phyloP scores from a whole-genome alignment of 2,329 filamentous ascomycete species.

The Fusarium sp. region DNA sequence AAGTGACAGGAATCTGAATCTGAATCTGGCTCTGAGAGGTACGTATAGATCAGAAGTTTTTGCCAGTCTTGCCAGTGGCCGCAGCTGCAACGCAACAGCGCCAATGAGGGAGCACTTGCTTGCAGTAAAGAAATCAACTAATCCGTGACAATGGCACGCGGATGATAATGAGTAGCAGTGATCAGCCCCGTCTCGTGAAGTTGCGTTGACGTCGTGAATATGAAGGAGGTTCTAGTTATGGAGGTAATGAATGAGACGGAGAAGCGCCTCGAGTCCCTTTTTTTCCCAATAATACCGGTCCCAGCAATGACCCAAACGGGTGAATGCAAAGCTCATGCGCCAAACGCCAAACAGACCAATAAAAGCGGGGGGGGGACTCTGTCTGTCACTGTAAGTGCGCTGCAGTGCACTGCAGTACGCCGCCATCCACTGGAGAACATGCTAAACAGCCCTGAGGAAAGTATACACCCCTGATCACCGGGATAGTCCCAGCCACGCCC shows the following conservation, averaged over 20 bases:
- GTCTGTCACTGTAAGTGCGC: conserved; percentile 34
- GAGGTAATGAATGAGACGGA: conserved; percentile 48
- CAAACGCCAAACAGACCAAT: conserved; percentile 44
- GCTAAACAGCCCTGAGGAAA: conserved; percentile 12
- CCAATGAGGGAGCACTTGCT: conserved; percentile 32
- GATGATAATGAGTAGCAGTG: conserved; percentile 29
- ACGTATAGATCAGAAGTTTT: conserved; percentile 51
- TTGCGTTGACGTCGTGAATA: conserved; percentile 32
- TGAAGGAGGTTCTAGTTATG: conserved; percentile 24
- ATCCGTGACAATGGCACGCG: conserved; percentile 2
- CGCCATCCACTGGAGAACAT: conserved; percentile 25
- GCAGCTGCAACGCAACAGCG: conserved; percentile 41
- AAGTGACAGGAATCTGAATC: conserved; percentile 40
- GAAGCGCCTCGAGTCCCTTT: conserved; percentile 48
- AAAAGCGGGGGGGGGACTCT: conserved; percentile 20
- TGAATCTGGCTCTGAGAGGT: conserved; percentile 34
- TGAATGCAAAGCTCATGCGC: conserved; percentile 43
- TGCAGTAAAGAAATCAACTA: conserved; percentile 27
- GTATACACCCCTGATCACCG: conserved; percentile 29
- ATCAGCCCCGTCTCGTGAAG: conserved; percentile 26
- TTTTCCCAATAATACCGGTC: conserved; percentile 46
- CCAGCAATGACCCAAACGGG: conserved; percentile 36
- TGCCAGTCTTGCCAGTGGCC: conserved; percentile 40
- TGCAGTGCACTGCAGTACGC: conserved; percentile 26
- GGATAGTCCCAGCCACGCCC: conserved; percentile 40